Percentiles rank a stretch among this genome's conserved stretches.
phyloP scores from a whole-genome alignment of 208 protist genomes.

The Trypanosoma lewisi region DNA sequence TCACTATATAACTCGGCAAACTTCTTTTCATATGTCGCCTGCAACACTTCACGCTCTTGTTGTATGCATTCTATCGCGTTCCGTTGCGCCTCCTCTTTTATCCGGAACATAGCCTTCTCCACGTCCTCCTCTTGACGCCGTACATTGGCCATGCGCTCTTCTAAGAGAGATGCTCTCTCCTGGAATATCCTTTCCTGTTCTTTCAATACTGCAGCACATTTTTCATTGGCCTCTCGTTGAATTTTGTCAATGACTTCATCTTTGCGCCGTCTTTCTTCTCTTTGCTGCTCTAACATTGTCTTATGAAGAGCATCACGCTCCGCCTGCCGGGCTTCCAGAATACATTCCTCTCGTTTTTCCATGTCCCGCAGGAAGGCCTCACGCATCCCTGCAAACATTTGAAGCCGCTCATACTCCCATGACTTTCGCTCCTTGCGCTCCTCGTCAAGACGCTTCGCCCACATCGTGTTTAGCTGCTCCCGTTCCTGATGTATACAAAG shows the following conservation, averaged over 20 bases:
- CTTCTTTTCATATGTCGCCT: conserved; percentile 12
- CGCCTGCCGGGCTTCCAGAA: neutral
- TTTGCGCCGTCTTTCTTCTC: conserved; percentile 14
- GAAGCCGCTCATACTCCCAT: conserved; percentile 21
- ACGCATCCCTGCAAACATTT: conserved; percentile 21
- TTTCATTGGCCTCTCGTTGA: conserved; percentile 10
- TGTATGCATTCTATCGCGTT: conserved; percentile 20
- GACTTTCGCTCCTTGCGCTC: conserved; percentile 16
- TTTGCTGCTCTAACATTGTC: conserved; percentile 21
- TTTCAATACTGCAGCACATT: conserved; percentile 23
- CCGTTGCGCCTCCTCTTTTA: conserved; percentile 11
- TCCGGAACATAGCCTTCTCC: conserved; percentile 13
- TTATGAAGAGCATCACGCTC: conserved; percentile 14
- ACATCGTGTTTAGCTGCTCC: conserved; percentile 7
- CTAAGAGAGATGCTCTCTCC: conserved; percentile 8
- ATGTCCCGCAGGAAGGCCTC: conserved; percentile 24
- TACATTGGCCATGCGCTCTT: conserved; percentile 23
- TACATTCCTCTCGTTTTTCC: neutral
- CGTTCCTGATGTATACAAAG: conserved; percentile 16
- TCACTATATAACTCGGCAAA: conserved; percentile 18
- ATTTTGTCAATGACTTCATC: conserved; percentile 3
- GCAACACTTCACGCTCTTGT: conserved; percentile 13
- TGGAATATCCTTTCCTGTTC: conserved; percentile 20
- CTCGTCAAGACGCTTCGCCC: conserved; percentile 27
- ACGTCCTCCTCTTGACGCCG: conserved; percentile 29